A percentile compares a stretch with the other conserved stretches of the same genome.
Conservation (phyloP, 768 basidiomycete genomes). For the Serendipita indica region DNA sequence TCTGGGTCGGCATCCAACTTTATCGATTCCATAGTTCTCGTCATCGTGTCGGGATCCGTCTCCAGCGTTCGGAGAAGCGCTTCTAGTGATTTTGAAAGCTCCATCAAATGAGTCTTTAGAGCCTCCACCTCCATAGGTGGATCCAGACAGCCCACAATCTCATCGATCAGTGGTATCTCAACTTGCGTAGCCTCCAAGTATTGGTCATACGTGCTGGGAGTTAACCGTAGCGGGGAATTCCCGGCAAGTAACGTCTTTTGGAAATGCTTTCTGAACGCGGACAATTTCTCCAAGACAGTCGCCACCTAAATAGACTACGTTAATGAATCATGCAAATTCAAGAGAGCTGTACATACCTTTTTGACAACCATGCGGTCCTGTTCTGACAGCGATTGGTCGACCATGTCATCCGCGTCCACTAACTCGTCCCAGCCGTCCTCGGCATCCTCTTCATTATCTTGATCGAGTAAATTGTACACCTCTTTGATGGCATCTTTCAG, state of each 20-base stretch:
- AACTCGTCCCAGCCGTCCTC: slow-evolving; percentile 9
- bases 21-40: too few species aligned
- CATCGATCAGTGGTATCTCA: not conserved
- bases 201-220: not conserved
- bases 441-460: slow-evolving; percentile 23
- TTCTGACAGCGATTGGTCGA: not conserved
- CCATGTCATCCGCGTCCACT: not conserved
- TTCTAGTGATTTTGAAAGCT: not conserved
- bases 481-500: slow-evolving; percentile 50
- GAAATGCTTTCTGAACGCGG: not conserved
- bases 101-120: not conserved
- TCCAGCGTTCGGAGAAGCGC: not conserved
- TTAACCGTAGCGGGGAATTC: not conserved
- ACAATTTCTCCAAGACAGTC: not conserved
- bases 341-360: not conserved
- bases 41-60: not conserved
- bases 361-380: not conserved
- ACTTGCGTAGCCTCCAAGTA: not conserved
- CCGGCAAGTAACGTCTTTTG: not conserved
- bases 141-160: slow-evolving; percentile 4
- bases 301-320: not conserved
- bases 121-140: not conserved
- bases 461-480: slow-evolving; percentile 36
- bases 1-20: too few species aligned
- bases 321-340: not conserved